These are phyloP conservation scores for Arctium lappa DNA, from an alignment of 129 eudicot species.

Conservation along the genomic window DNA sequence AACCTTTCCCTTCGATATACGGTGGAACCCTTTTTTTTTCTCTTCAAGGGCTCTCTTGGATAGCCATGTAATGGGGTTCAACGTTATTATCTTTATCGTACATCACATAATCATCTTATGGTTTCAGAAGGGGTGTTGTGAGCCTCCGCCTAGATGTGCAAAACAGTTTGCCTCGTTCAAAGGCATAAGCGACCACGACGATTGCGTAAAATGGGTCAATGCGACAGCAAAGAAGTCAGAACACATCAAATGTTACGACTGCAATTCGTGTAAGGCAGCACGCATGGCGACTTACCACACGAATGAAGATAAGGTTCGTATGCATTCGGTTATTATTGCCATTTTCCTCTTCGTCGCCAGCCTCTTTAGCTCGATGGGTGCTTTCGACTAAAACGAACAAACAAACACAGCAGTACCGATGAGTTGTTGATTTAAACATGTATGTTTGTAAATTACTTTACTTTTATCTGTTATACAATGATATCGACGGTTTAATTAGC, in stretches of 20 bases:
- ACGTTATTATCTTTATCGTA: not conserved
- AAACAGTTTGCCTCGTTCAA: not conserved
- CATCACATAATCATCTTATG: not conserved
- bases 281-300: conserved; percentile 32
- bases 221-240: conserved; percentile 10
- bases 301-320: conserved; percentile 30
- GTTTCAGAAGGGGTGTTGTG: conserved; percentile 39
- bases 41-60: not conserved
- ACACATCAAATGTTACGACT: conserved; percentile 29
- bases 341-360: conserved; percentile 27
- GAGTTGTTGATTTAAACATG: not conserved
- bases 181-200: conserved; percentile 16
- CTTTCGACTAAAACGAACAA: conserved; percentile 18
- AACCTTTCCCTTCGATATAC: no score
- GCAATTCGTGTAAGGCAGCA: conserved; percentile 40
- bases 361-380: conserved; percentile 27
- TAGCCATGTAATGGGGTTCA: not conserved
- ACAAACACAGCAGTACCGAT: not conserved
- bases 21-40: not conserved
- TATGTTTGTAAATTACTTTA: conserved; percentile 10
- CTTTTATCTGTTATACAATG: not conserved
- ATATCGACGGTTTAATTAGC: not conserved
- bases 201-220: conserved; percentile 32
- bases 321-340: conserved; percentile 18
- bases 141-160: conserved; percentile 32